Percentiles rank a stretch among this genome's conserved stretches.
These are phyloP conservation scores for Alternaria arbusti DNA, from an alignment of 2,329 filamentous ascomycete species.

Conservation along the genomic window DNA sequence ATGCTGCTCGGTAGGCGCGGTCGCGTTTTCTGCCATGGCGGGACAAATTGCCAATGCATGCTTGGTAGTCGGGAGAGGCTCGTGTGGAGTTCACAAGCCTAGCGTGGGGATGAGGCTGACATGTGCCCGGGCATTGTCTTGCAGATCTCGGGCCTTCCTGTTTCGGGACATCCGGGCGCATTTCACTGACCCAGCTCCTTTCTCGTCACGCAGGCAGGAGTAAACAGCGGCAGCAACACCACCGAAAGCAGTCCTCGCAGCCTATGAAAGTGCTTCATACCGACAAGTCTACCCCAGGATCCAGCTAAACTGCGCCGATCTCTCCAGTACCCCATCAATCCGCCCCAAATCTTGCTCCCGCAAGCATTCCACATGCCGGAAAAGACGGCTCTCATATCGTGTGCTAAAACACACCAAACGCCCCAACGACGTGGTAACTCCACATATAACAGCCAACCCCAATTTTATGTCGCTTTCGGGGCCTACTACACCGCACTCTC, in stretches of 20 bases:
- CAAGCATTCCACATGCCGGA: background rate
- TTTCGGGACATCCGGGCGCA: background rate
- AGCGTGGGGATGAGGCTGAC: constrained; percentile 9
- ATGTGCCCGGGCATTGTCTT: background rate
- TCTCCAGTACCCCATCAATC: constrained; percentile 7
- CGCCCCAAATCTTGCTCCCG: background rate
- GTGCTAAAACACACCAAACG: constrained; percentile 6
- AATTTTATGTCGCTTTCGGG: background rate
- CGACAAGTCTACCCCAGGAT: background rate
- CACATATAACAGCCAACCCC: constrained; percentile 1
- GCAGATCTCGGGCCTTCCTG: constrained; percentile 7
- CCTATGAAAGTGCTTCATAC: background rate
- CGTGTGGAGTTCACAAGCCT: constrained; percentile 7
- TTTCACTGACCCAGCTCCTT: background rate
- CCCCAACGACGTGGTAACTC: background rate
- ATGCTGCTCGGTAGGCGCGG: background rate
- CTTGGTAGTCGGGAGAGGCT: constrained; percentile 7
- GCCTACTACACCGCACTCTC: constrained; percentile 6
- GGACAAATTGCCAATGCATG: constrained; percentile 14
- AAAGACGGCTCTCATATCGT: constrained; percentile 5
- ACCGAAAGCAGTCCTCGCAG: background rate
- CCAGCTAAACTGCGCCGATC: constrained; percentile 1
- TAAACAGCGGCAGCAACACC: background rate
- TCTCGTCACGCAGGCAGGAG: background rate
- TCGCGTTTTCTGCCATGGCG: constrained; percentile 6